Percentiles rank a stretch among this genome's conserved stretches.
Conservation (phyloP, 495 filamentous ascomycete genomes). For the Patellaria atrata region DNA sequence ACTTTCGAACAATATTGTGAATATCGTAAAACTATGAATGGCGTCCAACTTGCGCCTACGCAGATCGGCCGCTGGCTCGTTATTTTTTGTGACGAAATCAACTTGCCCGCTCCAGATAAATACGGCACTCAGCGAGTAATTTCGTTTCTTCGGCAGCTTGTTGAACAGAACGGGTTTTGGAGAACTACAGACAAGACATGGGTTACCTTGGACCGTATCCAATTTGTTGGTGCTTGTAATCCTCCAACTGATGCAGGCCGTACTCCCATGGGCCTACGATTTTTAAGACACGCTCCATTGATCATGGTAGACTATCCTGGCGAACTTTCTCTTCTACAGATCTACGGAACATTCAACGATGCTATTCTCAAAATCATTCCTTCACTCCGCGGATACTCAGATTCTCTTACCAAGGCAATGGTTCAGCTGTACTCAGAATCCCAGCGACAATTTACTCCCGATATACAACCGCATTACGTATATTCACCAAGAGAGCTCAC, state of each 20-base stretch:
- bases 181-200: constrained; percentile 91
- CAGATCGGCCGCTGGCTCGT: constrained; percentile 98
- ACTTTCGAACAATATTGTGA: constrained; percentile 99
- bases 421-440: constrained; percentile 92
- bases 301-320: constrained; percentile 99
- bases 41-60: constrained; percentile 85
- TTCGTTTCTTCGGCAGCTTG: constrained; percentile 88
- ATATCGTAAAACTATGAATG: constrained; percentile 94
- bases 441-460: constrained; percentile 79
- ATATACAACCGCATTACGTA: constrained; percentile 96
- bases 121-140: constrained; percentile 96
- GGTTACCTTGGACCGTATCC: constrained; percentile 94
- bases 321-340: constrained; percentile 83
- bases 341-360: constrained; percentile 96
- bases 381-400: constrained; percentile 84
- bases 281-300: constrained; percentile 85
- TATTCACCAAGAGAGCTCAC: constrained; percentile 98
- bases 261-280: constrained; percentile 83
- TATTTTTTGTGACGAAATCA: constrained; percentile 98
- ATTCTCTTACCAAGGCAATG: constrained; percentile 92
- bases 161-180: constrained; percentile 99
- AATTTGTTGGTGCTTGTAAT: constrained; percentile 98
- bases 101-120: constrained; percentile 93
- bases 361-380: constrained; percentile 95
- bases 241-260: constrained; percentile 96